A percentile compares a stretch with the other conserved stretches of the same genome.
Evolutionary conservation across 257 asterid genomes (phyloP).

Genomic region (Solanum rostratum): DNA sequence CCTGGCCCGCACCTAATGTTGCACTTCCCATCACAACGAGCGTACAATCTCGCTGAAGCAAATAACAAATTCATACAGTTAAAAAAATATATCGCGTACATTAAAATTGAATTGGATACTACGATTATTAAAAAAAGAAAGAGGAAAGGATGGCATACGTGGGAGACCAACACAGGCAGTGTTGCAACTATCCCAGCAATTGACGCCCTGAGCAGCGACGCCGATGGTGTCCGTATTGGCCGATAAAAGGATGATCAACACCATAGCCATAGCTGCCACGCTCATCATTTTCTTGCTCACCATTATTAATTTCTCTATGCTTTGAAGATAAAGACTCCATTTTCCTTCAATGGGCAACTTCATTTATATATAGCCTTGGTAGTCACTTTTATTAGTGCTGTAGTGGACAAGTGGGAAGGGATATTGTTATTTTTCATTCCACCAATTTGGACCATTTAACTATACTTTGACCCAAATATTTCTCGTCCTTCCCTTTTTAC

Average conservation of each 20-base stretch:
- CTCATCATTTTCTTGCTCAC: slow-evolving; percentile 22
- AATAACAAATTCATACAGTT: background rate
- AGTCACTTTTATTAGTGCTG: background rate
- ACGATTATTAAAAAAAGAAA: background rate
- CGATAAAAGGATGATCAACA: slow-evolving; percentile 16
- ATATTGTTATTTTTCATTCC: background rate
- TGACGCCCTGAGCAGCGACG: slow-evolving; percentile 20
- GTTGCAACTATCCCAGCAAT: slow-evolving; percentile 35
- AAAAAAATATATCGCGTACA: background rate
- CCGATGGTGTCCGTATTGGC: slow-evolving; percentile 19
- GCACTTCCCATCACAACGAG: slow-evolving; percentile 38
- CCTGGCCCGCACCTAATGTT: slow-evolving; percentile 36
- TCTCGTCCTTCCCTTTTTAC: no score
- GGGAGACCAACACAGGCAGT: slow-evolving; percentile 29
- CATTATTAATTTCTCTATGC: background rate
- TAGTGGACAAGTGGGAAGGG: background rate
- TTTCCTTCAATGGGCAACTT: background rate
- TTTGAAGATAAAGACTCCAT: background rate
- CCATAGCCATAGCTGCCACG: slow-evolving; percentile 1
- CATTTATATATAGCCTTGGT: background rate
- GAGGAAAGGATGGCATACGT: slow-evolving; percentile 2
- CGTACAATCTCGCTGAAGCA: slow-evolving; percentile 15
- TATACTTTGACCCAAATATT: background rate
- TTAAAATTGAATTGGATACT: no score
- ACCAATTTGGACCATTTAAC: background rate